Conservation (phyloP, 306 rosid species). For the Sphenostylis stenocarpa region DNA sequence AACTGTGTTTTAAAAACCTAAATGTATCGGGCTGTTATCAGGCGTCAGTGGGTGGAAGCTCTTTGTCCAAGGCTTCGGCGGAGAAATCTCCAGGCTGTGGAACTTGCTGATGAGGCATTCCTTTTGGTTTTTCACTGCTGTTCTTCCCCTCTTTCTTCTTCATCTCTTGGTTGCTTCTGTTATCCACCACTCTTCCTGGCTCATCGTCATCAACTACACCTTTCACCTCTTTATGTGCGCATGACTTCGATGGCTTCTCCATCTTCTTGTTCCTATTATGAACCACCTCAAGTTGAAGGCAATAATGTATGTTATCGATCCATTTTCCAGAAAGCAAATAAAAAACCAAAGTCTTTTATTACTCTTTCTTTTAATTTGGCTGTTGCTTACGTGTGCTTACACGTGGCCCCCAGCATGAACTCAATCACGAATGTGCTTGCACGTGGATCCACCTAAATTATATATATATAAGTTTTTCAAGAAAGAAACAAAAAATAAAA, state of each 20-base stretch:
- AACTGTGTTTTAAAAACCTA: too few species aligned
- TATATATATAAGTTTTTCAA: too few species aligned
- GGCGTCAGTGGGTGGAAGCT: not conserved
- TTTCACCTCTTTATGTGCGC: not conserved
- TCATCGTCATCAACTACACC: not conserved
- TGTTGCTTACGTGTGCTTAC: not conserved
- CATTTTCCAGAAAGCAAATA: not conserved
- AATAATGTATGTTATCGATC: not conserved
- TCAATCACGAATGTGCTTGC: not conserved
- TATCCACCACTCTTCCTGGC: not conserved
- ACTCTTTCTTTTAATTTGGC: not conserved
- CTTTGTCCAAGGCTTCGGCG: conserved; percentile 1
- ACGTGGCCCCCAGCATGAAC: not conserved
- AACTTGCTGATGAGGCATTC: conserved; percentile 5
- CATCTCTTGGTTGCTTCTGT: not conserved
- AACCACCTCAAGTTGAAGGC: not conserved
- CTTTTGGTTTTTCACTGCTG: not conserved
- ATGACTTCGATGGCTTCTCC: not conserved
- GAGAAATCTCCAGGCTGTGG: conserved; percentile 18
- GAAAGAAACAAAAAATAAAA: too few species aligned
- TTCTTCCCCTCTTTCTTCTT: not conserved
- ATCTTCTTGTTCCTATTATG: not conserved
- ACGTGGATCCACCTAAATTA: too few species aligned
- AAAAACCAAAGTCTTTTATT: not conserved
- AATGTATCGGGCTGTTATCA: too few species aligned